phyloP scores from a whole-genome alignment of 495 filamentous ascomycete species.

The Trichoderma gamsii region DNA sequence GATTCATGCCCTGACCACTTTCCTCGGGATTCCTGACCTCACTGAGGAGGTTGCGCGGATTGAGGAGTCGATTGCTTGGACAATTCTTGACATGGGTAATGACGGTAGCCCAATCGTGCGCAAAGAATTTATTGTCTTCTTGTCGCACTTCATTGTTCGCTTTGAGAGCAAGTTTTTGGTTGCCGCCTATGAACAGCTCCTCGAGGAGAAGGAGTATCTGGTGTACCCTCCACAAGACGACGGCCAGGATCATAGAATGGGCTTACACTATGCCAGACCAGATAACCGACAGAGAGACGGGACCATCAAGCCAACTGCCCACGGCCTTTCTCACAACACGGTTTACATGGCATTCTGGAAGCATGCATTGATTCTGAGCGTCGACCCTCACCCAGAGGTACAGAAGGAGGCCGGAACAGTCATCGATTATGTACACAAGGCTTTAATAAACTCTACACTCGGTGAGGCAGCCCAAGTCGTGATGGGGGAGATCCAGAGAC shows the following conservation, averaged over 20 bases:
- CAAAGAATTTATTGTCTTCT: conserved; percentile 87
- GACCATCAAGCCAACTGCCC: conserved; percentile 40
- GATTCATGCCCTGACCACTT: conserved; percentile 85
- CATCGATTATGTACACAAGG: conserved; percentile 75
- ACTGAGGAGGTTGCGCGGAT: conserved; percentile 85
- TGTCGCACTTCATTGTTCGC: conserved; percentile 82
- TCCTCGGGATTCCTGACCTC: conserved; percentile 87
- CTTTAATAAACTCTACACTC: conserved; percentile 70
- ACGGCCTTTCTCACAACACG: conserved; percentile 70
- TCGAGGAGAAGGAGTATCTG: conserved; percentile 72
- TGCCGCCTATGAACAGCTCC: conserved; percentile 82
- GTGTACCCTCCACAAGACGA: conserved; percentile 44
- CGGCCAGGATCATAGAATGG: conserved; percentile 50
- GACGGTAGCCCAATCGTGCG: conserved; percentile 91
- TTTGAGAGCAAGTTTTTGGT: conserved; percentile 92
- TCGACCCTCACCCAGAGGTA: conserved; percentile 92
- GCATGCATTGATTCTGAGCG: conserved; percentile 79
- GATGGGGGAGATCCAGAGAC: conserved; percentile 69
- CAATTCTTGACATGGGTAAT: conserved; percentile 75
- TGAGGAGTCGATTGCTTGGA: conserved; percentile 81
- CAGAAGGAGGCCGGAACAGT: conserved; percentile 74
- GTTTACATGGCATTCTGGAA: conserved; percentile 93
- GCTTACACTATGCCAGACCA: conserved; percentile 44
- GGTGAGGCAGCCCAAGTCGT: conserved; percentile 60
- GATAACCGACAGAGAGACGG: conserved; percentile 47